Evolutionary conservation across 1,139 yeast genomes (phyloP).

Genomic region (Blastobotrys malaysiensis): DNA sequence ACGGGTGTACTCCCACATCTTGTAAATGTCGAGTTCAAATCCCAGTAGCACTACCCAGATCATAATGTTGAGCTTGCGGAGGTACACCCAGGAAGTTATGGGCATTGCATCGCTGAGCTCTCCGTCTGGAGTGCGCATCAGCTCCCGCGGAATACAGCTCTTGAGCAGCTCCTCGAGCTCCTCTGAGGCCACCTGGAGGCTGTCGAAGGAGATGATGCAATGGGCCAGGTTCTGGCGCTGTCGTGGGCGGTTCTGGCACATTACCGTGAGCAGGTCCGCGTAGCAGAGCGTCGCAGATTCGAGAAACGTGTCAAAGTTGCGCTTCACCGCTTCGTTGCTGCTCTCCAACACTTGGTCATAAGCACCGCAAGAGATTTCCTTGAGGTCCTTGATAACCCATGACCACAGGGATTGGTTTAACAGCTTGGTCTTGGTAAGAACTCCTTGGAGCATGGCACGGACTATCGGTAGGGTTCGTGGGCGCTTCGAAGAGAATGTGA

Average conservation of each 20-base stretch:
- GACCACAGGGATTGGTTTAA: slow-evolving; percentile 18
- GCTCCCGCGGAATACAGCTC: slow-evolving; percentile 5
- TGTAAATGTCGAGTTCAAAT: slow-evolving; percentile 69
- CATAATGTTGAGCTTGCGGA: slow-evolving; percentile 64
- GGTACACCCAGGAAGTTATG: slow-evolving; percentile 63
- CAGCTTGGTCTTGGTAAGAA: slow-evolving; percentile 18
- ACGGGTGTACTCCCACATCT: slow-evolving; percentile 60
- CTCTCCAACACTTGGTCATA: slow-evolving; percentile 16
- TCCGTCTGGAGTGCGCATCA: slow-evolving; percentile 12
- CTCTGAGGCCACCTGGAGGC: slow-evolving; percentile 81
- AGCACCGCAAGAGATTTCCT: slow-evolving; percentile 26
- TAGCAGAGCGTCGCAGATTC: slow-evolving; percentile 29
- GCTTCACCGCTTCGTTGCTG: slow-evolving; percentile 11
- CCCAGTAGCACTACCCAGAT: slow-evolving; percentile 67
- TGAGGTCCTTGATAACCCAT: slow-evolving; percentile 32
- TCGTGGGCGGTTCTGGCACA: slow-evolving; percentile 73
- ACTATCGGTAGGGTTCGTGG: slow-evolving; percentile 27
- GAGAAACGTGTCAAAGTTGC: slow-evolving; percentile 22
- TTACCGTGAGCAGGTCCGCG: slow-evolving; percentile 47
- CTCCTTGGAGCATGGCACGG: slow-evolving; percentile 28
- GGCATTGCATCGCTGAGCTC: slow-evolving; percentile 41
- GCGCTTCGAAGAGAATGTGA: slow-evolving; percentile 22
- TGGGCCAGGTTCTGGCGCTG: slow-evolving; percentile 69
- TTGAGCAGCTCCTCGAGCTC: slow-evolving; percentile 53
- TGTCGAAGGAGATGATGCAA: slow-evolving; percentile 62